phyloP scores from a whole-genome alignment of 2,329 filamentous ascomycete species.

The Endothia cerciana region DNA sequence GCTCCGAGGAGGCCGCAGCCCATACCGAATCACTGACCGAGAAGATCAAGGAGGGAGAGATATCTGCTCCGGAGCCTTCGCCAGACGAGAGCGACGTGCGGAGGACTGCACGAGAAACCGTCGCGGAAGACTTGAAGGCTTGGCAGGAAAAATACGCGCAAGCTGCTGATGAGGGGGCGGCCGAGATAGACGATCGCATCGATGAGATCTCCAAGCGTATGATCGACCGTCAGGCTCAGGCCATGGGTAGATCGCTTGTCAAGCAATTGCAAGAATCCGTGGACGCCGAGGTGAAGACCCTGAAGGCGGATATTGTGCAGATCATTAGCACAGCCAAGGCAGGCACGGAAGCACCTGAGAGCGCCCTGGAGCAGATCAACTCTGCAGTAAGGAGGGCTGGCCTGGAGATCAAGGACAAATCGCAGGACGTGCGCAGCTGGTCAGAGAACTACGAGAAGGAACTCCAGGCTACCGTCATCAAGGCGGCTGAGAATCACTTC shows the following conservation, averaged over 20 bases:
- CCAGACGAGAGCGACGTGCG: slow-evolving; percentile 57
- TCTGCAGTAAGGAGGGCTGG: slow-evolving; percentile 67
- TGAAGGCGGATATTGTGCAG: slow-evolving; percentile 71
- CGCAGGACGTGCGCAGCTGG: slow-evolving; percentile 78
- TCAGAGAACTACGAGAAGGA: slow-evolving; percentile 72
- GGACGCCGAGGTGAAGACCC: slow-evolving; percentile 62
- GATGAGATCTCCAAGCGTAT: slow-evolving; percentile 60
- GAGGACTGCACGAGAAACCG: slow-evolving; percentile 65
- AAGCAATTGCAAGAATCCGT: slow-evolving; percentile 69
- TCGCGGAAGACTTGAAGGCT: slow-evolving; percentile 75
- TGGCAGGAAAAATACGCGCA: slow-evolving; percentile 91
- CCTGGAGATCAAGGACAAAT: slow-evolving; percentile 73
- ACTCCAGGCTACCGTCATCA: slow-evolving; percentile 68
- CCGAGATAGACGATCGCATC: slow-evolving; percentile 72
- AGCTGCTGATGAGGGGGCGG: slow-evolving; percentile 79
- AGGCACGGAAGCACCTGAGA: slow-evolving; percentile 41
- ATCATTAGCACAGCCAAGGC: slow-evolving; percentile 58
- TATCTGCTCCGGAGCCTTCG: slow-evolving; percentile 48
- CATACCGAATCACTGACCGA: slow-evolving; percentile 30
- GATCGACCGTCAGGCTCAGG: slow-evolving; percentile 67
- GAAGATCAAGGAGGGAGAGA: slow-evolving; percentile 35
- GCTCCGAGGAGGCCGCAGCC: slow-evolving; percentile 33
- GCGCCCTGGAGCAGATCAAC: slow-evolving; percentile 49
- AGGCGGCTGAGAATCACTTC: slow-evolving; percentile 79
- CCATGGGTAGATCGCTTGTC: slow-evolving; percentile 68